These are phyloP conservation scores for Saccharomycopsis malanga DNA, from an alignment of 805 yeast genomes.

Conservation along the genomic window DNA sequence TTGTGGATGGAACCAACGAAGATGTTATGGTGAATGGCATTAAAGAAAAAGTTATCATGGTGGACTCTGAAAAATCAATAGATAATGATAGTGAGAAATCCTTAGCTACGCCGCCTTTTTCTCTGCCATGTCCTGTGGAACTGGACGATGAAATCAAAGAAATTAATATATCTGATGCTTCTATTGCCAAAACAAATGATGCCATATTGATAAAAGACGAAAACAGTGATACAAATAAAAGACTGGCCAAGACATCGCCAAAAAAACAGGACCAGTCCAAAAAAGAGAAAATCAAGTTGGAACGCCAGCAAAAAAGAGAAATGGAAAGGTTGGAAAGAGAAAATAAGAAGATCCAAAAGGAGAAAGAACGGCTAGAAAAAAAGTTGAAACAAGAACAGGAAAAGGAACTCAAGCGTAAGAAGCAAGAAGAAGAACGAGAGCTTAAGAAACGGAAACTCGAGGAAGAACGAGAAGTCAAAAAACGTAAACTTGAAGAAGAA, in stretches of 20 bases:
- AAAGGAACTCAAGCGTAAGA: constrained; percentile 2
- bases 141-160: neutral
- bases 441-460: constrained; percentile 4
- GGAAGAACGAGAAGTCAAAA: constrained; percentile 14
- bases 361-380: constrained; percentile 5
- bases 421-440: constrained; percentile 10
- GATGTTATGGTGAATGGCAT: too few species aligned
- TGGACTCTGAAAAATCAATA: too few species aligned
- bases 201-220: neutral
- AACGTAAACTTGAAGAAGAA: constrained; percentile 14
- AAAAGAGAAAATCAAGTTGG: neutral
- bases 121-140: constrained; percentile 10
- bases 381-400: constrained; percentile 10
- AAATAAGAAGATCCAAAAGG: constrained; percentile 6
- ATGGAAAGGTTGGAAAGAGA: constrained; percentile 3
- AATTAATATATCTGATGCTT: neutral
- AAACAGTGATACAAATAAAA: neutral
- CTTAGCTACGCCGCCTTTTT: constrained; percentile 7
- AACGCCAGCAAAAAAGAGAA: constrained; percentile 4
- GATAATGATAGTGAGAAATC: neutral
- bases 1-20: too few species aligned
- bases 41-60: too few species aligned
- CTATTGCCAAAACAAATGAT: neutral
- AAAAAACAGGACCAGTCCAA: constrained; percentile 1
- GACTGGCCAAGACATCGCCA: neutral